Percentiles rank a stretch among this genome's conserved stretches.
Evolutionary conservation across 2,329 filamentous ascomycete species (phyloP).

Genomic region (Hypoxylon sp.): DNA sequence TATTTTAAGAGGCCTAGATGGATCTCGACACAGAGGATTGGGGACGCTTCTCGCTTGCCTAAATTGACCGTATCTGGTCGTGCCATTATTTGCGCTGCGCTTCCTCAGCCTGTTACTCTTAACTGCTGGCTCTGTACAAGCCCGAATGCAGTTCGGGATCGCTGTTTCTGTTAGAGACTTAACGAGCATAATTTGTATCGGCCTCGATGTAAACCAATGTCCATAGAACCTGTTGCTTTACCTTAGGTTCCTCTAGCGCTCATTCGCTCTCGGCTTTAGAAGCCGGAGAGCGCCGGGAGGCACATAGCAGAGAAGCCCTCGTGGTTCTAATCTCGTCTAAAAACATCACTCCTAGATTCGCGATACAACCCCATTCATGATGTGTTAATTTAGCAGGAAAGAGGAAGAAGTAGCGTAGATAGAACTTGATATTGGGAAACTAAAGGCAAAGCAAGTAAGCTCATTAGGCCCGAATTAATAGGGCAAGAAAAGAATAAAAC

Average conservation of each 20-base stretch:
- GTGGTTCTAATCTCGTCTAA: too few species aligned
- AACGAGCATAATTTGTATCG: neutral
- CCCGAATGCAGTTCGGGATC: neutral
- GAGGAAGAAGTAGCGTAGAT: neutral
- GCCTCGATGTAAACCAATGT: neutral
- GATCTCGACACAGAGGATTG: neutral
- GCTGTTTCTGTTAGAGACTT: neutral
- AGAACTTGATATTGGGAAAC: neutral
- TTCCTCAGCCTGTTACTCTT: neutral
- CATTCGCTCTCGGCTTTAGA: too few species aligned
- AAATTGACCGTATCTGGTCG: neutral
- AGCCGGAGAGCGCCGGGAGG: too few species aligned
- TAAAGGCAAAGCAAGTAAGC: constrained; percentile 19
- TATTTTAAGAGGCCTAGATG: neutral
- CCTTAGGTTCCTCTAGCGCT: too few species aligned
- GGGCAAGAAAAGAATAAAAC: constrained; percentile 25
- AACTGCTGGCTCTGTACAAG: neutral
- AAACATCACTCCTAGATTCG: too few species aligned
- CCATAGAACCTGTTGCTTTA: neutral
- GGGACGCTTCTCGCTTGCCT: neutral
- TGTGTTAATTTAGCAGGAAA: neutral
- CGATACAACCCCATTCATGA: neutral
- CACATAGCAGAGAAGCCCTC: too few species aligned
- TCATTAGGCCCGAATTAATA: constrained; percentile 18
- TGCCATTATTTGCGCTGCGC: neutral